Evolutionary conservation across 139 green algal species (phyloP), one percentile per base, ranked within the genome.

Genomic region (Deuterostichococcus epilithicus): DNA sequence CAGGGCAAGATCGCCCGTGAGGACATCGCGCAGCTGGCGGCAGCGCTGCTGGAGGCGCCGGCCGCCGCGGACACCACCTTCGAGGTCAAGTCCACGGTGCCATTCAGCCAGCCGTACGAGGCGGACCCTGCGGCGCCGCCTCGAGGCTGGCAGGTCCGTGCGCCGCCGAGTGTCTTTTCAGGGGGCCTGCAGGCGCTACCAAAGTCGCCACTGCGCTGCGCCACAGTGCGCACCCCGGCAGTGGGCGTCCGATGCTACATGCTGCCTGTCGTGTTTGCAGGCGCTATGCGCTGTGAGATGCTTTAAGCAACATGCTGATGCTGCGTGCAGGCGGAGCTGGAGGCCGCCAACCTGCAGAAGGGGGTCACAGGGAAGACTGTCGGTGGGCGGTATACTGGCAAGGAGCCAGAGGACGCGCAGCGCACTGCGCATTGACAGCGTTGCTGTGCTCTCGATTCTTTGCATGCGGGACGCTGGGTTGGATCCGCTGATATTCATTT

Each of bases 21-120:
- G 60, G 94, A 98, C 52, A 80, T 98, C 13, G 91, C 94, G 5
- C 86, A 95, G 59, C 84, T 98, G 42, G 95, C 88, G 47, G 85
- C 92, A 1, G 83, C 83, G 58, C 77, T 93, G 47, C 86, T 98
- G 65, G 32, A 76, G 18, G 74, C 77, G n/a, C 79, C 86, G 1
- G 74, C 77, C 0, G 88, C 82, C 3, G 30, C 59, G 1, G 72
- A 90, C 78, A 90, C 75, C 28, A 98, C 94, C 0, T 97, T 98
- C 86, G 94, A 98, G 85, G 81, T 98, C 39, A 92, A 88, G 37
- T 91, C 80, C n/a, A 92, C 90, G 0, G 77, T 94, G 42, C 91
- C 92, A 37, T 97, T 97, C 85, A 86, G 78, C 26, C 79, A 90
- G 76, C 85, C 89, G 0, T 97, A 65, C 34, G 33, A 58, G 28